phyloP scores from a whole-genome alignment of 2,329 filamentous ascomycete genomes.

The Coleophoma crateriformis region DNA sequence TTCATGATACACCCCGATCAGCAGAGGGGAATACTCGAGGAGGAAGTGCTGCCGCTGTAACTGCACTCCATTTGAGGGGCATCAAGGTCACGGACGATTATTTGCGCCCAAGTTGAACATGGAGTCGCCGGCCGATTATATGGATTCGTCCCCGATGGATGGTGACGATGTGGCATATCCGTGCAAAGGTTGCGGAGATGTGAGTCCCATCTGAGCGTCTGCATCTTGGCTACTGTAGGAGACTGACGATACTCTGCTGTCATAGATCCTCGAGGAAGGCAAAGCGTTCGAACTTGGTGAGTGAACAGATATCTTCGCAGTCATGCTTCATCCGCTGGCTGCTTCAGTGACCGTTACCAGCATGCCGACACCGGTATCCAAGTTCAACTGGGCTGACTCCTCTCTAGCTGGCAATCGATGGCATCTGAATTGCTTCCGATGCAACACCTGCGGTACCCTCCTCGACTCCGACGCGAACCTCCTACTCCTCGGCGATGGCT shows the following conservation, averaged over 20 bases:
- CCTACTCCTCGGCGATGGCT: conserved; percentile 92
- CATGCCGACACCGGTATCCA: not conserved
- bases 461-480: conserved; percentile 98
- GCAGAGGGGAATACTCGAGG: conserved; percentile 12
- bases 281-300: conserved; percentile 96
- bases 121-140: conserved; percentile 48
- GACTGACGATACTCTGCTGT: conserved; percentile 14
- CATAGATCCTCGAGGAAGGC: conserved; percentile 91
- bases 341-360: conserved; percentile 3
- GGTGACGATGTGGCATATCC: conserved; percentile 75
- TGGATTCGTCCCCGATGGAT: conserved; percentile 49
- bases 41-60: conserved; percentile 13
- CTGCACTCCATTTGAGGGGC: too few species aligned
- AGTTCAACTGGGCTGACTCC: conserved; percentile 17
- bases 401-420: conserved; percentile 82
- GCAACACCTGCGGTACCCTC: conserved; percentile 89
- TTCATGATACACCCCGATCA: conserved; percentile 2
- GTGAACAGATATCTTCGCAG: conserved; percentile 22
- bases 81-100: too few species aligned
- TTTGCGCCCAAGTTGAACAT: conserved; percentile 26
- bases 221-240: conserved; percentile 5
- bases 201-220: conserved; percentile 35
- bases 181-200: conserved; percentile 91
- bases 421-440: conserved; percentile 99
- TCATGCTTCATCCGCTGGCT: not conserved